Evolutionary conservation across 2,329 filamentous ascomycete species (phyloP).

Genomic region (Ophiostoma triangulosporum): DNA sequence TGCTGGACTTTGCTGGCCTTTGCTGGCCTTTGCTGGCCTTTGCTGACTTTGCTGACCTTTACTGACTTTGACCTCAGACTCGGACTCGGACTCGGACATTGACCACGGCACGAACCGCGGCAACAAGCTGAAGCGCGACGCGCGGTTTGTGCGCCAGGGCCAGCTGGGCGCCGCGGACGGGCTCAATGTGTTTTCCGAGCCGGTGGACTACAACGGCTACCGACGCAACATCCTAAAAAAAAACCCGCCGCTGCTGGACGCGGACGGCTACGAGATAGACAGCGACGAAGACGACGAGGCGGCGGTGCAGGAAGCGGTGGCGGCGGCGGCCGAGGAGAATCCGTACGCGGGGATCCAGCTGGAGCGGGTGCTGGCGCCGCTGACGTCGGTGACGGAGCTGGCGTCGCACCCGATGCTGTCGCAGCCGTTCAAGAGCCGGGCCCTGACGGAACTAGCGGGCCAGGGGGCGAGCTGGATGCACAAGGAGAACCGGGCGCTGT

Average conservation of each 20-base stretch:
- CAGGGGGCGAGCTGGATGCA: conserved; percentile 60
- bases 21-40: neutral
- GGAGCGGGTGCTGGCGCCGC: conserved; percentile 60
- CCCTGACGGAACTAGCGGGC: conserved; percentile 54
- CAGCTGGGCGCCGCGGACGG: conserved; percentile 53
- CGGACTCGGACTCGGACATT: conserved; percentile 63
- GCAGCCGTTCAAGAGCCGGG: conserved; percentile 59
- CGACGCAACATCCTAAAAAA: conserved; percentile 58
- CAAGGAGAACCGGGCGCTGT: conserved; percentile 59
- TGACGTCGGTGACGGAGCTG: conserved; percentile 62
- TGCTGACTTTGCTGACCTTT: neutral
- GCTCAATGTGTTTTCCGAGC: conserved; percentile 54
- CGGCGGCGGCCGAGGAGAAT: conserved; percentile 54
- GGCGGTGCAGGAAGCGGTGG: conserved; percentile 44
- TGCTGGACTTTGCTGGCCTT: too few species aligned
- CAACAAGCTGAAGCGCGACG: conserved; percentile 65
- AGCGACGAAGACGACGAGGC: conserved; percentile 56
- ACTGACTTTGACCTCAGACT: conserved; percentile 38
- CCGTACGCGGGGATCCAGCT: conserved; percentile 60
- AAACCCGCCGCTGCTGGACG: conserved; percentile 60
- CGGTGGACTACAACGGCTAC: conserved; percentile 54
- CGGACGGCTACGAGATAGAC: conserved; percentile 65
- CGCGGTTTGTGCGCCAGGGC: conserved; percentile 57
- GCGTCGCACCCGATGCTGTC: conserved; percentile 62
- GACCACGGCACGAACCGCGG: conserved; percentile 59